Evolutionary conservation across 208 protist species (phyloP).

Genomic region (Leishmania arabica): DNA sequence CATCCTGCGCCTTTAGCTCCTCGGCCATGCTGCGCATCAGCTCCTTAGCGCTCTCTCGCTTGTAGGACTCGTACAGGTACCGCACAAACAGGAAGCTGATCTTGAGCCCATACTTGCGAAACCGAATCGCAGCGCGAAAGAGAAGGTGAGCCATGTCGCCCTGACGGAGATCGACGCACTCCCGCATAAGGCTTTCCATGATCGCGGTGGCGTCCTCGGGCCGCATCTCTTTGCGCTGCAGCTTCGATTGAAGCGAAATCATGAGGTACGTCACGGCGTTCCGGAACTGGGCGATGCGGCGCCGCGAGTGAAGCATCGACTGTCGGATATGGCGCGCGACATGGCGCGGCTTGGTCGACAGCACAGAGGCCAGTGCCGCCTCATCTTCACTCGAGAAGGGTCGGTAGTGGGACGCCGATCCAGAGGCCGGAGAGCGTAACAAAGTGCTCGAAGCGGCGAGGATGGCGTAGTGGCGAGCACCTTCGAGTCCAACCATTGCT

Average conservation of each 20-base stretch:
- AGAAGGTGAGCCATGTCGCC: slow-evolving; percentile 92
- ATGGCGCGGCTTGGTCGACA: slow-evolving; percentile 80
- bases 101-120: slow-evolving; percentile 83
- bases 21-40: slow-evolving; percentile 88
- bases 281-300: slow-evolving; percentile 83
- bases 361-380: slow-evolving; percentile 65
- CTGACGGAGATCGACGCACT: slow-evolving; percentile 90
- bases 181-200: slow-evolving; percentile 84
- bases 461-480: slow-evolving; percentile 9
- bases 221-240: slow-evolving; percentile 77
- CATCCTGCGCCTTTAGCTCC: slow-evolving; percentile 59
- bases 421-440: neutral
- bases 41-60: slow-evolving; percentile 71
- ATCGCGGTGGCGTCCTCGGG: slow-evolving; percentile 74
- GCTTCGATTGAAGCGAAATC: slow-evolving; percentile 83
- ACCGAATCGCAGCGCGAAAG: slow-evolving; percentile 88
- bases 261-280: slow-evolving; percentile 92
- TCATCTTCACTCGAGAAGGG: slow-evolving; percentile 87
- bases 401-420: slow-evolving; percentile 44
- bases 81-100: slow-evolving; percentile 68
- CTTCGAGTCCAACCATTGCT: neutral
- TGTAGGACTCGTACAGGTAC: slow-evolving; percentile 87
- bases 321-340: slow-evolving; percentile 86
- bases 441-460: neutral
- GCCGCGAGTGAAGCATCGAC: slow-evolving; percentile 75